Evolutionary conservation across 305 asterid species (phyloP).

Genomic region (Andrographis paniculata): DNA sequence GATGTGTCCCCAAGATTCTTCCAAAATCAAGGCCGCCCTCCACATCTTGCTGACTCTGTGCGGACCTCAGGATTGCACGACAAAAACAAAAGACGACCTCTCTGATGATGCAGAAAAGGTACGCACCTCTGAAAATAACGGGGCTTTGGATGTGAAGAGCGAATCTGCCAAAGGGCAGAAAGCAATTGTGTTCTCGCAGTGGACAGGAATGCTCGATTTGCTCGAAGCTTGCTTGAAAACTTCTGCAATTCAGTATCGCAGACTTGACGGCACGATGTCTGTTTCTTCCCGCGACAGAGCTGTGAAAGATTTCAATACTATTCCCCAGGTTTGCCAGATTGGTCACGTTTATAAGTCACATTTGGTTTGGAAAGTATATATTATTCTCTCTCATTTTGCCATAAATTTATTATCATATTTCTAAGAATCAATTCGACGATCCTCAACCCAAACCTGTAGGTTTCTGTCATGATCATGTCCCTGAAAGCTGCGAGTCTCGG

Average conservation of each 20-base stretch:
- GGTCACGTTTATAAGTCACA: constrained; percentile 8
- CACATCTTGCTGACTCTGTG: constrained; percentile 54
- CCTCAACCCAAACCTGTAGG: constrained; percentile 47
- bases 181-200: constrained; percentile 95
- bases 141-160: constrained; percentile 17
- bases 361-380: too few species aligned
- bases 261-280: constrained; percentile 97
- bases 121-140: constrained; percentile 3
- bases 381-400: too few species aligned
- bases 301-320: constrained; percentile 82
- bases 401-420: not conserved
- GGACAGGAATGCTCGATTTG: constrained; percentile 99
- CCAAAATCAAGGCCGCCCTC: constrained; percentile 90
- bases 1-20: constrained; percentile 52
- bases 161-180: constrained; percentile 52
- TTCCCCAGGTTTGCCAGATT: constrained; percentile 65
- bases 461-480: constrained; percentile 92
- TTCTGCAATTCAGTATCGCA: constrained; percentile 63
- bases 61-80: constrained; percentile 17
- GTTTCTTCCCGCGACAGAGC: constrained; percentile 87
- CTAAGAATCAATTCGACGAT: constrained; percentile 12
- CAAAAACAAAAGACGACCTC: constrained; percentile 10
- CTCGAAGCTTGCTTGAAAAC: constrained; percentile 73
- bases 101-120: constrained; percentile 13
- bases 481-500: constrained; percentile 98